Conservation (phyloP, 192 early-diverging fungal genomes). For the Thoreauomyces humboldtii region DNA sequence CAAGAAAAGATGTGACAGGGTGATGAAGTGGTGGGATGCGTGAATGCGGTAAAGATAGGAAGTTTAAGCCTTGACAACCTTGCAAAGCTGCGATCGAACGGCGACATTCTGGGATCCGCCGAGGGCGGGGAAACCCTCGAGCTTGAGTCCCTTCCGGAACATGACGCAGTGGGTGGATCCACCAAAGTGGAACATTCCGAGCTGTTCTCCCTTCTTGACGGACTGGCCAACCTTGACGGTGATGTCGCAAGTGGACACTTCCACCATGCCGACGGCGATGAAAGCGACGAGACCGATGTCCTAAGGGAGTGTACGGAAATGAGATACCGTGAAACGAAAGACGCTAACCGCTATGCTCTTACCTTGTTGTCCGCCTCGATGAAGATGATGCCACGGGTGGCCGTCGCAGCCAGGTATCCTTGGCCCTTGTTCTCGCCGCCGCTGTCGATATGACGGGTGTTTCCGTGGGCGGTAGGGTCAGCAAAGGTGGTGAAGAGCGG, state of each 20-base stretch:
- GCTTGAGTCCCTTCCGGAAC: conserved; percentile 8
- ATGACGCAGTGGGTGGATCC: conserved; percentile 19
- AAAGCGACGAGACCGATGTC: conserved; percentile 19
- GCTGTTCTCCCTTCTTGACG: conserved; percentile 20
- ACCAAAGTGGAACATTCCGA: conserved; percentile 27
- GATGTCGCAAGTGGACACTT: conserved; percentile 18
- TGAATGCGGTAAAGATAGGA: too few relatives aligned
- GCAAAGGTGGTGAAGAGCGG: conserved; percentile 11
- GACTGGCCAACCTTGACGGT: conserved; percentile 25
- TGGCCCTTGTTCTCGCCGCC: conserved; percentile 2
- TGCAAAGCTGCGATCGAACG: conserved; percentile 6
- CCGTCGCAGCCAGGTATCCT: conserved; percentile 13
- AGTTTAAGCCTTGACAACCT: conserved; percentile 14
- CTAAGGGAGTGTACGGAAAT: too few relatives aligned
- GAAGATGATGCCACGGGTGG: conserved; percentile 20
- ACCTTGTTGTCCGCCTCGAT: conserved; percentile 26
- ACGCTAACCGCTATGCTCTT: too few relatives aligned
- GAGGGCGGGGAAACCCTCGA: conserved; percentile 17
- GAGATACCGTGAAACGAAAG: too few relatives aligned
- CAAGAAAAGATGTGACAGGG: too few relatives aligned
- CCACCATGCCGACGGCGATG: conserved; percentile 22
- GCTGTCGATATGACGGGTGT: conserved; percentile 1
- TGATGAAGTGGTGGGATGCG: too few relatives aligned
- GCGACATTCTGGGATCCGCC: neutral
- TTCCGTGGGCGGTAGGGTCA: neutral